Percentiles rank a stretch among this genome's conserved stretches.
Conservation (phyloP, 75 land plant species). For the Chamaecyparis obtusa region DNA sequence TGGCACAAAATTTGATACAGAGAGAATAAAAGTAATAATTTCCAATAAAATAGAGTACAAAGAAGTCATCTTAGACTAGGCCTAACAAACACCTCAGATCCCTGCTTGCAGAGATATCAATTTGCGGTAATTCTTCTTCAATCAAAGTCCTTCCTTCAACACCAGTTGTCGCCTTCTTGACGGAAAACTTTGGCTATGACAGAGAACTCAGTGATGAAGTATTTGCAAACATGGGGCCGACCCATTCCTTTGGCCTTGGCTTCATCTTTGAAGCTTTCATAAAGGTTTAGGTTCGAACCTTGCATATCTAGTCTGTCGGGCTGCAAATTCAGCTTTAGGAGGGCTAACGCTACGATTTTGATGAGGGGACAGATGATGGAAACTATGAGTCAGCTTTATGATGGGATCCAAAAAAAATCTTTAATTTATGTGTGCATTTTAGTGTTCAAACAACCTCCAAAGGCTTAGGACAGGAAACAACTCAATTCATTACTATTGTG, state of each 20-base stretch:
- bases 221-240: neutral
- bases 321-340: neutral
- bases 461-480: no score
- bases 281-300: neutral
- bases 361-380: no score
- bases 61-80: neutral
- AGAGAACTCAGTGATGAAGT: neutral
- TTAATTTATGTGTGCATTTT: no score
- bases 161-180: neutral
- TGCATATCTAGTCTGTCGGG: no score
- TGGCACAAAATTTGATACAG: neutral
- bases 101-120: neutral
- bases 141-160: neutral
- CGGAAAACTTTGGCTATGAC: neutral
- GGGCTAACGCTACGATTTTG: neutral
- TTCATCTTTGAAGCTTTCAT: neutral
- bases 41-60: neutral
- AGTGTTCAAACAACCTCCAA: no score
- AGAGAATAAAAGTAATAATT: neutral
- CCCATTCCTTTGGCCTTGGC: neutral
- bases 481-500: no score
- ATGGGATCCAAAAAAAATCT: no score
- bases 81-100: conserved; percentile 1
- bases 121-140: neutral
- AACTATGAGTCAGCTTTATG: no score